A percentile compares a stretch with the other conserved stretches of the same genome.
Evolutionary conservation across 306 rosid genomes (phyloP).

Genomic region (Albizia julibrissin): DNA sequence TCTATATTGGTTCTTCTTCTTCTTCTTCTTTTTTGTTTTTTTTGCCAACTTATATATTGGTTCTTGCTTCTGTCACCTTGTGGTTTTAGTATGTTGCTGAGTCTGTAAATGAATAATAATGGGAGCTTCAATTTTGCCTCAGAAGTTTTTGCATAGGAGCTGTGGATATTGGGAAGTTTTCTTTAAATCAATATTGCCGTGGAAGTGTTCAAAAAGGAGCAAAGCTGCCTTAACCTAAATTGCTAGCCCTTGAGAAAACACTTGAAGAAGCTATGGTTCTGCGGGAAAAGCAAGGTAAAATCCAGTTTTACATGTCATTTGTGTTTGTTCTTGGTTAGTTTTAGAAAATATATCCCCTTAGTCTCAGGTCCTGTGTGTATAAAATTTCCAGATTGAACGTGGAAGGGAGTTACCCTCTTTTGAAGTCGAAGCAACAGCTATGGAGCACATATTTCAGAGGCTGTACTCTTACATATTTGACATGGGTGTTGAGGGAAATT

Average conservation of each 20-base stretch:
- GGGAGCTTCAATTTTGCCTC: no score
- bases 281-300: conserved; percentile 84
- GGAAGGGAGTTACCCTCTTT: conserved; percentile 91
- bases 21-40: no score
- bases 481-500: conserved; percentile 47
- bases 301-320: background rate
- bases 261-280: conserved; percentile 50
- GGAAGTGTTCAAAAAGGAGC: no score
- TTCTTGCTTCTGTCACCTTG: conserved; percentile 5
- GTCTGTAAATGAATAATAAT: background rate
- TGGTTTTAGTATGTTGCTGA: conserved; percentile 1
- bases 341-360: background rate
- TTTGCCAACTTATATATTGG: background rate
- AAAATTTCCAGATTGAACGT: conserved; percentile 62
- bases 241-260: conserved; percentile 84
- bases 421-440: conserved; percentile 83
- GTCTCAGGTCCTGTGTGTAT: conserved; percentile 23
- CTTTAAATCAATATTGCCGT: no score
- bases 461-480: conserved; percentile 81
- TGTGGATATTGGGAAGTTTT: no score
- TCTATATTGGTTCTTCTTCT: background rate
- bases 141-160: no score
- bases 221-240: conserved; percentile 51
- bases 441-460: conserved; percentile 84
- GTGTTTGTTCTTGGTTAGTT: background rate